phyloP scores from a whole-genome alignment of 805 yeast genomes.

The Lipomyces chichibuensis region DNA sequence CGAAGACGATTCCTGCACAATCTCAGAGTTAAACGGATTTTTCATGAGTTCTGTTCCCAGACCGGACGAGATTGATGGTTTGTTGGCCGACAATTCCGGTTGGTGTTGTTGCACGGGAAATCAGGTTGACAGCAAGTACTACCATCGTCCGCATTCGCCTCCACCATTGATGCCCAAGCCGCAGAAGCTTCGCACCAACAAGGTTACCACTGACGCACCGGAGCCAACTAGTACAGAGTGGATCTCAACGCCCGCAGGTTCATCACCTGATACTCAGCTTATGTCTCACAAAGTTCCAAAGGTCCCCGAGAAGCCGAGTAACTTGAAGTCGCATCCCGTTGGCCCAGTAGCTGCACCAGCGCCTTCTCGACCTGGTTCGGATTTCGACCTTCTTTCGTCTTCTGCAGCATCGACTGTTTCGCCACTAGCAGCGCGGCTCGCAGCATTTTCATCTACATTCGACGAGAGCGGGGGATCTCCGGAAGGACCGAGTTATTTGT shows the following conservation, averaged over 20 bases:
- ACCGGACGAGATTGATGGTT: slow-evolving; percentile 39
- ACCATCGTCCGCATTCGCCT: slow-evolving; percentile 34
- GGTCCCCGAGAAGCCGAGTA: slow-evolving; percentile 31
- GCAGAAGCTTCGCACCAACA: slow-evolving; percentile 16
- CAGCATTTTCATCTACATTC: slow-evolving; percentile 31
- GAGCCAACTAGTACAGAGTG: slow-evolving; percentile 20
- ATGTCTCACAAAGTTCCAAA: slow-evolving; percentile 20
- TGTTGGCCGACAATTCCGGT: slow-evolving; percentile 28
- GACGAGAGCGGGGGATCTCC: slow-evolving; percentile 24
- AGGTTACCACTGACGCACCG: slow-evolving; percentile 25
- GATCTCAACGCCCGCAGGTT: slow-evolving; percentile 12
- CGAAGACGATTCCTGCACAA: slow-evolving; percentile 25
- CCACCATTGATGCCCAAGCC: slow-evolving; percentile 36
- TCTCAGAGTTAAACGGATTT: slow-evolving; percentile 32
- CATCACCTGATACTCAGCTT: not conserved
- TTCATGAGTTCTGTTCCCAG: slow-evolving; percentile 40
- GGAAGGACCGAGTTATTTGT: slow-evolving; percentile 17
- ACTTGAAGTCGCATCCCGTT: slow-evolving; percentile 19
- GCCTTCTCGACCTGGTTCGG: slow-evolving; percentile 7
- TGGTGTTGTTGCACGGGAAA: slow-evolving; percentile 27
- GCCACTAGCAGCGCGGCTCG: slow-evolving; percentile 29
- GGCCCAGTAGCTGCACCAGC: slow-evolving; percentile 5
- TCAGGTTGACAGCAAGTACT: slow-evolving; percentile 20
- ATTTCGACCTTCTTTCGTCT: slow-evolving; percentile 24
- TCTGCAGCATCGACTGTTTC: slow-evolving; percentile 29